Conservation (phyloP, 257 asterid genomes). For the Rauvolfia tetraphylla region DNA sequence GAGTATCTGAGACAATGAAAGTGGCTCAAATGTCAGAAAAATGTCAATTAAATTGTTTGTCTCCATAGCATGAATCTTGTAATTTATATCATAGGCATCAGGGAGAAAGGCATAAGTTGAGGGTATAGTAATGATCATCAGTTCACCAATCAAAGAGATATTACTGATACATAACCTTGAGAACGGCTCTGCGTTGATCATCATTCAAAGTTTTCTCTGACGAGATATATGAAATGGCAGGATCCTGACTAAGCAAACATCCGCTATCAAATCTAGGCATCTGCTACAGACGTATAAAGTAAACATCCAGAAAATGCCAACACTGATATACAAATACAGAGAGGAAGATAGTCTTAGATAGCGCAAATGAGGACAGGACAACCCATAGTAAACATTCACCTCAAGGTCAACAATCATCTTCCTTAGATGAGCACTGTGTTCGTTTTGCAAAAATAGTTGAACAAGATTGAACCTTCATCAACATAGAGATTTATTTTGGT, state of each 20-base stretch:
- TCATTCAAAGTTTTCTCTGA: slow-evolving; percentile 77
- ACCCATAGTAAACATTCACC: slow-evolving; percentile 40
- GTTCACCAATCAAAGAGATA: background rate
- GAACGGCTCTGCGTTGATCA: slow-evolving; percentile 91
- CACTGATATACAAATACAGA: background rate
- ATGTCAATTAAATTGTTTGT: slow-evolving; percentile 3
- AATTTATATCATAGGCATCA: background rate
- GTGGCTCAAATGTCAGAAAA: background rate
- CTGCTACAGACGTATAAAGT: slow-evolving; percentile 38
- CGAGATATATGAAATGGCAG: slow-evolving; percentile 83
- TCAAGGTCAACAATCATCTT: slow-evolving; percentile 86
- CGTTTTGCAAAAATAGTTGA: slow-evolving; percentile 77
- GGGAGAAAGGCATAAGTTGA: background rate
- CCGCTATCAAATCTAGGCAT: slow-evolving; percentile 92
- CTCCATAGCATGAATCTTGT: background rate
- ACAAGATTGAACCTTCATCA: slow-evolving; percentile 76
- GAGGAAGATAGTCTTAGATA: slow-evolving; percentile 3
- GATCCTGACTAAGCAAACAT: slow-evolving; percentile 85
- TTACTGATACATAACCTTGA: slow-evolving; percentile 53
- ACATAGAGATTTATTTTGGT: slow-evolving; percentile 16
- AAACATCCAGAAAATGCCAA: slow-evolving; percentile 2
- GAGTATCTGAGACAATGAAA: slow-evolving; percentile 58
- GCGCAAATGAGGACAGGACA: background rate
- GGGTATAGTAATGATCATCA: background rate
- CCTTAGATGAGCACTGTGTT: slow-evolving; percentile 61